These are phyloP conservation scores for Sarocladium kiliense DNA, from an alignment of 2,329 filamentous ascomycete genomes.

Conservation along the genomic window DNA sequence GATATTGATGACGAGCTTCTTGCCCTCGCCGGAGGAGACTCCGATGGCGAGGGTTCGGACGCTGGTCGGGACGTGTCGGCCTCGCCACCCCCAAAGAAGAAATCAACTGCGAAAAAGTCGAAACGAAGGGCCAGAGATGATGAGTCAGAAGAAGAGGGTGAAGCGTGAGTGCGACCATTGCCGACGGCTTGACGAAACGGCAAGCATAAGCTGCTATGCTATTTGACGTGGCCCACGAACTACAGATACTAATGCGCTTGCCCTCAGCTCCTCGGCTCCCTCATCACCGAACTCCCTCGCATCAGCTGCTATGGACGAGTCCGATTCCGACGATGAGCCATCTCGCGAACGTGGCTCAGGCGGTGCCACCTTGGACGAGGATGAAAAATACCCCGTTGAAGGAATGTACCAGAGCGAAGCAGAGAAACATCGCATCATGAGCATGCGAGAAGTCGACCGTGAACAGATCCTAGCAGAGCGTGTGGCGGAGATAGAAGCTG, in stretches of 20 bases:
- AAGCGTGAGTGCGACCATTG: conserved; percentile 30
- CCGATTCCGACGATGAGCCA: conserved; percentile 57
- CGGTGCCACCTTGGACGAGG: conserved; percentile 42
- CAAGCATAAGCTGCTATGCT: background rate
- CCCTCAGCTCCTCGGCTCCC: background rate
- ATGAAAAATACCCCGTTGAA: conserved; percentile 76
- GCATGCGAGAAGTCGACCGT: conserved; percentile 82
- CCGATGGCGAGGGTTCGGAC: conserved; percentile 52
- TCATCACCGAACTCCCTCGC: conserved; percentile 67
- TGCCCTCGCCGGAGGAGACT: conserved; percentile 79
- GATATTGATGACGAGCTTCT: conserved; percentile 92
- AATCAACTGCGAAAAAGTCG: conserved; percentile 37
- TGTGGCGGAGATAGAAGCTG: conserved; percentile 73
- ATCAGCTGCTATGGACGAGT: conserved; percentile 88
- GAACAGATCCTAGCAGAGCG: conserved; percentile 88
- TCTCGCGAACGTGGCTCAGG: conserved; percentile 24
- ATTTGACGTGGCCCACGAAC: background rate
- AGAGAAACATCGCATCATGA: conserved; percentile 76
- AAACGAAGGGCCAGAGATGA: conserved; percentile 38
- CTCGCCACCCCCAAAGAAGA: conserved; percentile 30
- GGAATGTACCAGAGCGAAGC: conserved; percentile 72
- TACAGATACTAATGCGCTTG: background rate
- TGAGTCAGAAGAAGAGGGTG: conserved; percentile 60
- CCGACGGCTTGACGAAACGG: background rate
- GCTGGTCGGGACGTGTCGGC: conserved; percentile 50